Evolutionary conservation across 176 grass and related monocot species (phyloP).

Genomic region (Hyparrhenia diplandra): DNA sequence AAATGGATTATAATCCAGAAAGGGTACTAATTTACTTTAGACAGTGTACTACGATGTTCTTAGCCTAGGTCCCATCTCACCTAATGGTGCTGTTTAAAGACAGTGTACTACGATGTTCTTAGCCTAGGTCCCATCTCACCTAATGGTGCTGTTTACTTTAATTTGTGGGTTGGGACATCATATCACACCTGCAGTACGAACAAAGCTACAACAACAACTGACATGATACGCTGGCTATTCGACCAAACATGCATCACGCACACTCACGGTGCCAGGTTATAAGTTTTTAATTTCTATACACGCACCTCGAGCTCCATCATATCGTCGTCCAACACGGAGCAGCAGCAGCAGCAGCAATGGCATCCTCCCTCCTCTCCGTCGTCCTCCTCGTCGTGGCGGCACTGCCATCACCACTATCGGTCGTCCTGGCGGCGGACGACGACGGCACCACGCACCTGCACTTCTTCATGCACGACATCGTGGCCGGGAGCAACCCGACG

Average conservation of each 20-base stretch:
- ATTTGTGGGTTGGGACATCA: neutral
- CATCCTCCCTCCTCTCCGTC: neutral
- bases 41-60: no score
- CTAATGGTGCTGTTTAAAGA: no score
- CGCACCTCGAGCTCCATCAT: no score
- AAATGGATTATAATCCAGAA: no score
- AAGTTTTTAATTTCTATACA: no score
- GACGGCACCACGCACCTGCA: slow-evolving; percentile 29
- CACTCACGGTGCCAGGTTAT: no score
- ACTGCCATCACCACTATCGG: neutral
- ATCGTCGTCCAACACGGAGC: no score
- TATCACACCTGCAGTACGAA: neutral
- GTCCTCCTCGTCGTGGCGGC: neutral
- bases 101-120: neutral
- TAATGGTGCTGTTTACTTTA: neutral
- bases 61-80: no score
- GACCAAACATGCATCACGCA: neutral
- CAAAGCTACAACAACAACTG: no score
- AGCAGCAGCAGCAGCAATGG: no score
- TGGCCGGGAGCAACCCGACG: slow-evolving; percentile 23
- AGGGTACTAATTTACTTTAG: no score
- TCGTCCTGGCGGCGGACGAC: neutral
- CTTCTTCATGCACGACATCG: slow-evolving; percentile 49
- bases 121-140: neutral
- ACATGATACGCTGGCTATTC: no score